Base-by-base conservation (phyloP, 2,329 filamentous ascomycete genomes). In the Pseudocercospora ulei region DNA sequence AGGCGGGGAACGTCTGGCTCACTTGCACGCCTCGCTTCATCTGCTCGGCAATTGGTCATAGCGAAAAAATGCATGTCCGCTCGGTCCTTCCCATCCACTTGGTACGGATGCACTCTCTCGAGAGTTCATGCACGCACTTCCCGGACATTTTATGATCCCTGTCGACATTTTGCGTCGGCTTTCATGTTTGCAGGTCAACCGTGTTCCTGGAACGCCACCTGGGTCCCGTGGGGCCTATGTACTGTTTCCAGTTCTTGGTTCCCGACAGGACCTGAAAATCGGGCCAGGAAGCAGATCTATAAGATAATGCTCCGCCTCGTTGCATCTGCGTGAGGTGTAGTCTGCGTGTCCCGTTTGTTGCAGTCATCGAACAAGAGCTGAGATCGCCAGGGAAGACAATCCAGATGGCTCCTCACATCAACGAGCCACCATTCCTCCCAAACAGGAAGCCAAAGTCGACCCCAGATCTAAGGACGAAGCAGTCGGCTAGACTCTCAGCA, bases 371-470 rank as follows among this genome's bases (percentile, higher is more conserved):
- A 13, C 12, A 16, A 20, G 29, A 12, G 17, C 7, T 33, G 29
- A 18, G 17, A 16, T 34, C 23, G n/a, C 6, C 17, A 19, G 17
- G 8, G 30, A 22, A 13, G 34, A 36, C 23, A 26, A 19, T 26
- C 34, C 26, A 36, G 23, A 36, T 36, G 34, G 14, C 34, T 12
- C 7, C 13, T 18, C 17, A 16, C 34, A 37, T 18, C 33, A 38
- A 18, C 22, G 41, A 38, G 30, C 20, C 12, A 33, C 33, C 14
- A 7, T 44, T 19, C 30, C 31, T 25, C 35, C 35, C 40, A 26
- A 35, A 35, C 12, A 29, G 35, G 35, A 38, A 31, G n/a, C 44
- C 48, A 24, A 40, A 22, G 13, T 52, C 48, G 19, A 44, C 41
- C 25, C 39, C 43, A 25, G 43, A 48, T 18, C 25, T 48, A 16